phyloP scores from a whole-genome alignment of 164 flowering plant genomes.

The Stephania japonica region DNA sequence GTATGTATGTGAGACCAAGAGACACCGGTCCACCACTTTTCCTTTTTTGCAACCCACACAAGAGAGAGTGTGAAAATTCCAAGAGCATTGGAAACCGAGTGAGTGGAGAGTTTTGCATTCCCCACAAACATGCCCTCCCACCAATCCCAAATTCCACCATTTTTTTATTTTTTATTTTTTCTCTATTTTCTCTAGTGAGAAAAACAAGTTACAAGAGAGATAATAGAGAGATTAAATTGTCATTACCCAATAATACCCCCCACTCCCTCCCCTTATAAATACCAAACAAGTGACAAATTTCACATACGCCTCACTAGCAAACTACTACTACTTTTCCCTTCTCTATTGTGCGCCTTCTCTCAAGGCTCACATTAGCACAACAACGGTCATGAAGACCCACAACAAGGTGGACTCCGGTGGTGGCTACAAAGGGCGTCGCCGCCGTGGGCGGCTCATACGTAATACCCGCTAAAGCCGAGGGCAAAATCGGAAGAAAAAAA shows the following conservation, averaged over 20 bases:
- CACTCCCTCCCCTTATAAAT: constrained; percentile 17
- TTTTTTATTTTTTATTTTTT: too few species aligned
- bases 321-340: not conserved
- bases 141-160: not conserved
- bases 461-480: constrained; percentile 14
- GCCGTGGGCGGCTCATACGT: constrained; percentile 17
- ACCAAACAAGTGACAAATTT: not conserved
- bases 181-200: too few species aligned
- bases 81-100: constrained; percentile 53
- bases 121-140: constrained; percentile 39
- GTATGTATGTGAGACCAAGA: too few species aligned
- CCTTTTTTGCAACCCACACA: not conserved
- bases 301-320: constrained; percentile 7
- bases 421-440: constrained; percentile 10
- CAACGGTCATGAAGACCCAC: constrained; percentile 2
- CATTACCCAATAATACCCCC: constrained; percentile 44
- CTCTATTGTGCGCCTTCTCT: not conserved
- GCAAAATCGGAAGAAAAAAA: constrained; percentile 3
- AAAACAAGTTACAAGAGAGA: too few species aligned
- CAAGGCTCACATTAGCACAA: not conserved
- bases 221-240: not conserved
- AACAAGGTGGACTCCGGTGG: constrained; percentile 18
- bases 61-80: constrained; percentile 22
- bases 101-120: constrained; percentile 48
- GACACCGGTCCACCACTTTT: not conserved